Base-by-base conservation (phyloP, 2,329 filamentous ascomycete species). In the Fusarium zealandicum region DNA sequence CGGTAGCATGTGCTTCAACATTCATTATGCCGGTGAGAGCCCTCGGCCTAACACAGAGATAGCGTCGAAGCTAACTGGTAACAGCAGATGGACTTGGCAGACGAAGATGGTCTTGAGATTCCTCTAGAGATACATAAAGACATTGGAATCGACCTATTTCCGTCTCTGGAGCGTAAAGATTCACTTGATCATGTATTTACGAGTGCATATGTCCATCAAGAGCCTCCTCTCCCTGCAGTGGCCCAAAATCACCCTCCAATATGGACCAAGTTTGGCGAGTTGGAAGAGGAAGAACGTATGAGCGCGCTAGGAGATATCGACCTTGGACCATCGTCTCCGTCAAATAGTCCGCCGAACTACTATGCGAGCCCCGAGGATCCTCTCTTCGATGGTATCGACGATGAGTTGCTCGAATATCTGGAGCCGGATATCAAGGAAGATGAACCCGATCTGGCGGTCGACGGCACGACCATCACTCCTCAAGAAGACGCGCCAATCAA, bases 241-340 rank as follows among this genome's bases (percentile, higher is more conserved):
- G 18, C 18, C 12, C 43, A 56, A 38, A 41, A 48, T 14, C 16
- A 47, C 12, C 41, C 41, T 54, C 39, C 41, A 14, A 39, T 54
- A 33, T 63, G 60, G 60, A 63, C 60, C 33, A 63, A 63, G 28
- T 57, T 61, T 42, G 48, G 59, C 11, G 52, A 63, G 33, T 18
- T 40, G 36, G 43, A 47, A 13, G 35, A 52, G 14, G 45, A 54
- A 2, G 40, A 63, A 10, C 37, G 39, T 13, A 38, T 54, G 38
- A 56, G 36, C 22, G 32, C 44, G 6, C 18, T 53, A 36, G 47
- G 53, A 3, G 44, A 51, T 10, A 18, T 51, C 20, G 40, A 50
- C 14, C 32, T 61, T 7, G 45, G 43, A 1, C 59, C 64, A 1
- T 45, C 33, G 12, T 45, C 56, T 25, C 42, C 49, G 6, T 43